Conservation (phyloP, 2,329 filamentous ascomycete species). For the Aspergillus sp. region DNA sequence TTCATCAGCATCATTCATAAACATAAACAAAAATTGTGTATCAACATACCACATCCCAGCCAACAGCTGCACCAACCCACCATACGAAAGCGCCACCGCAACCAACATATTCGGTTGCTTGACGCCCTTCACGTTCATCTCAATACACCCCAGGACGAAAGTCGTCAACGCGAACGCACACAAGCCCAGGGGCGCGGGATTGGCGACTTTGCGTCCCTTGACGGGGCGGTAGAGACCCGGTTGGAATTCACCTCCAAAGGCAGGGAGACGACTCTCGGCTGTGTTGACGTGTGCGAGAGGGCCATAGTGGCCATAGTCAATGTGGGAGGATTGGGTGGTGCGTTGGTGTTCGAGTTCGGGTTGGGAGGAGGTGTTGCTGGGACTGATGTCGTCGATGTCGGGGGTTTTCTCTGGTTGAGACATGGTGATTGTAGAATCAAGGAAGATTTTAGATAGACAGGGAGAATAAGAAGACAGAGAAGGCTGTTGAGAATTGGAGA, state of each 20-base stretch:
- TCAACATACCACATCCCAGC: conserved; percentile 70
- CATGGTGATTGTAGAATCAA: too few species aligned
- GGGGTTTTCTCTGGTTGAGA: too few species aligned
- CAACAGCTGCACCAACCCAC: conserved; percentile 67
- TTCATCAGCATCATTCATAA: neutral
- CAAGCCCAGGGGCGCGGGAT: conserved; percentile 69
- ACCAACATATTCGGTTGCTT: conserved; percentile 59
- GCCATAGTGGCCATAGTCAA: conserved; percentile 19
- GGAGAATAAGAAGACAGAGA: too few species aligned
- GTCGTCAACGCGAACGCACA: conserved; percentile 72
- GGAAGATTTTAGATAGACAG: too few species aligned
- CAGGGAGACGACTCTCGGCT: conserved; percentile 40
- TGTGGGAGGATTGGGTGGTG: neutral
- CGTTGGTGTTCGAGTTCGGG: neutral
- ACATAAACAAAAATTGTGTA: too few species aligned
- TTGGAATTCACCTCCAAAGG: conserved; percentile 65
- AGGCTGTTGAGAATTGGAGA: too few species aligned
- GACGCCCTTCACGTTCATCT: conserved; percentile 58
- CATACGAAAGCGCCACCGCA: conserved; percentile 64
- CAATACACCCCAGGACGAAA: conserved; percentile 69
- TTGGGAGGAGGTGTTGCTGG: too few species aligned
- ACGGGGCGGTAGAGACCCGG: conserved; percentile 56
- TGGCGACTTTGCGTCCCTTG: conserved; percentile 58
- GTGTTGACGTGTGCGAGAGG: conserved; percentile 42
- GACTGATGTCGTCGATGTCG: too few species aligned